Conservation (phyloP, 1,284 basidiomycete genomes). For the Rhodotorula sp. region DNA sequence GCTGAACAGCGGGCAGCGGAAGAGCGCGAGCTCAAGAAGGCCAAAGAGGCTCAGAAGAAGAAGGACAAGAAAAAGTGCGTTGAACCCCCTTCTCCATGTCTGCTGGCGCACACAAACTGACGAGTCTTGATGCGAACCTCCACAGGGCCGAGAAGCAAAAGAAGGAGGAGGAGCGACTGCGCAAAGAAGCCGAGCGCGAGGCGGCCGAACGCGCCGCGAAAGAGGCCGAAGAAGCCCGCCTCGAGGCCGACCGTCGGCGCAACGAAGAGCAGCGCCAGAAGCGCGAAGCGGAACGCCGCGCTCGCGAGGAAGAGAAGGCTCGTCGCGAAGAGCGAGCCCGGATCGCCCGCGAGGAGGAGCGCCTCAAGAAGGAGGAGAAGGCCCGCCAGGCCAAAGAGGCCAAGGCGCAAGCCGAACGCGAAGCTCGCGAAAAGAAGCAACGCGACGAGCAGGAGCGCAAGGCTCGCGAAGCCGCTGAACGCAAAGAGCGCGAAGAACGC, state of each 20-base stretch:
- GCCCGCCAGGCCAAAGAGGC: conserved; percentile 58
- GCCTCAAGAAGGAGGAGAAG: conserved; percentile 56
- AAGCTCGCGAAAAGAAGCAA: conserved; percentile 66
- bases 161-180: conserved; percentile 83
- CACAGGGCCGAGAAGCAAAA: conserved; percentile 80
- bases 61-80: conserved; percentile 90
- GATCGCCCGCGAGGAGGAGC: conserved; percentile 57
- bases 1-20: conserved; percentile 77
- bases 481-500: conserved; percentile 64
- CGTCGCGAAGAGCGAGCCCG: conserved; percentile 62
- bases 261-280: conserved; percentile 67
- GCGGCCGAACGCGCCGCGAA: conserved; percentile 75
- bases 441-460: conserved; percentile 45
- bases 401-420: conserved; percentile 53
- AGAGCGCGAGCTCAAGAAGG: conserved; percentile 88
- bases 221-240: conserved; percentile 57
- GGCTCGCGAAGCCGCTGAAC: conserved; percentile 51
- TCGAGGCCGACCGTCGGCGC: conserved; percentile 48
- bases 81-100: neutral
- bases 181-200: conserved; percentile 68
- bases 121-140: neutral
- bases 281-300: conserved; percentile 70
- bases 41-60: conserved; percentile 96
- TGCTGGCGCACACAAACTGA: neutral
- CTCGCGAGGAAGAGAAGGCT: conserved; percentile 62